Base-by-base conservation (phyloP, 441 rosid species). In the Raphanus hybrid region DNA sequence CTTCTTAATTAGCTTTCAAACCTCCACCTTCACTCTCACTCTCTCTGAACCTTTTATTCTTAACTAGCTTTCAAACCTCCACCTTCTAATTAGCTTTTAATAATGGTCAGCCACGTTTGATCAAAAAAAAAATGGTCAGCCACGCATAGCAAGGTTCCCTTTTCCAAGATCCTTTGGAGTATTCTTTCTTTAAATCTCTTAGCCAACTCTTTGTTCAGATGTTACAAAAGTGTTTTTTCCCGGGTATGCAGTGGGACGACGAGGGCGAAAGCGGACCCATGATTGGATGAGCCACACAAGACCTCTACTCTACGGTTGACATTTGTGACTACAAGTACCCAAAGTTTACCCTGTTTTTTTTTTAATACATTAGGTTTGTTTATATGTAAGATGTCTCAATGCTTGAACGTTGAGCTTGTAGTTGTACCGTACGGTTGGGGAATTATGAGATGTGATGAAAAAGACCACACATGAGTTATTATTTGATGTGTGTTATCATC, bases 251-350 rank as follows among this genome's bases (percentile, higher is more conserved):
- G 97, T 92, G 86, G 83, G 94, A 29, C 98, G 88, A 82, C 85
- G 97, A 84, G 99, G 97, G 29, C 85, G 95, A 55, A 95, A 95
- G 76, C 90, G 98, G 78, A 89, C 39, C 94, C 41, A 92, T 95
- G 97, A 84, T 91, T 80, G 96, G 98, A 76, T 92, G 77, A 87
- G 74, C 81, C 58, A 35, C 62, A 48, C 59, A 48, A 76, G 69
- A 66, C 18, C 18, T 69, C 32, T 35, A 68, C 8, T 35, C n/a
- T 34, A 1, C 6, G 54, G 54, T 48, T 48, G 54, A 48, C 54
- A 48, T 48, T 48, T 48, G 16, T 48, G 54, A 45, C 54, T 48
- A 4, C 54, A 48, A 14, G 14, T 48, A 14, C 54, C 54, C 6
- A 48, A 4, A 12, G 6, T 48, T 48, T 45, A 2, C 14, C 15